Evolutionary conservation across 495 filamentous ascomycete species (phyloP).

Genomic region (Xylaria longipes): DNA sequence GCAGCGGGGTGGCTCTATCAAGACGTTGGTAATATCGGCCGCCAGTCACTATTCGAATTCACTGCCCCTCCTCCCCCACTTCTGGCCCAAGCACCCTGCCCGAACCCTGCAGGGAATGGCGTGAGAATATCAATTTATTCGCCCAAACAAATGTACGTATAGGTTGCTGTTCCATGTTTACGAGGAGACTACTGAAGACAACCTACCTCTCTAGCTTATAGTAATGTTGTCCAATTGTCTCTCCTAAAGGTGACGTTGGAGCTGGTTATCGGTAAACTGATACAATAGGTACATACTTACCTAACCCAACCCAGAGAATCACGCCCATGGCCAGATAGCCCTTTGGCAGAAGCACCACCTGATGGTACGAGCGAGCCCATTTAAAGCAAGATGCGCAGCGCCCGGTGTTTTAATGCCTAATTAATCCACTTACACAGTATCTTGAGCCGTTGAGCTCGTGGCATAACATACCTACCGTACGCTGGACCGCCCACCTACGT

Average conservation of each 20-base stretch:
- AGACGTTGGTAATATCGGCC: not conserved
- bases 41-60: not conserved
- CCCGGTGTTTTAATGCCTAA: constrained; percentile 13
- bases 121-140: constrained; percentile 8
- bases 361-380: not conserved
- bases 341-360: not conserved
- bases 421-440: not conserved
- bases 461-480: not conserved
- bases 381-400: not conserved
- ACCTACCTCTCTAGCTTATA: not conserved
- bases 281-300: not conserved
- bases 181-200: not conserved
- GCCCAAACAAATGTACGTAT: not conserved
- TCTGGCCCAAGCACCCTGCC: not conserved
- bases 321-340: not conserved
- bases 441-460: not conserved
- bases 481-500: constrained; percentile 18
- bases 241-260: not conserved
- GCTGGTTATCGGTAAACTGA: not conserved
- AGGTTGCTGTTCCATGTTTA: constrained; percentile 15
- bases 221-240: not conserved
- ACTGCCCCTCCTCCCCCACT: constrained; percentile 1
- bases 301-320: constrained; percentile 3
- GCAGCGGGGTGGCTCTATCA: constrained; percentile 23
- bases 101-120: constrained; percentile 1